These are phyloP conservation scores for Stenogyne calaminthoides DNA, from an alignment of 305 asterid genomes.

Conservation along the genomic window DNA sequence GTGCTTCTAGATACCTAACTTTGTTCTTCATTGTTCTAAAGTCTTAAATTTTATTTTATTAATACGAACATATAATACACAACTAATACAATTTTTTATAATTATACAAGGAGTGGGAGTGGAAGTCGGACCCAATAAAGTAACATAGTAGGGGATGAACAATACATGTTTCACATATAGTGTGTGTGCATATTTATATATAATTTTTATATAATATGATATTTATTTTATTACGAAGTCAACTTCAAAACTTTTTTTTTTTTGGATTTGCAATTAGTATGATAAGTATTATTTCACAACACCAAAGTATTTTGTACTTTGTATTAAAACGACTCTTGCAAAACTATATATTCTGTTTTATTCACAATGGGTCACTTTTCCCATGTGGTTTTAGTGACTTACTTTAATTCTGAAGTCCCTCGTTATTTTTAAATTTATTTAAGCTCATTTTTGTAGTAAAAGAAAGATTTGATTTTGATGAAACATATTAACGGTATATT, in stretches of 20 bases:
- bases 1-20: constrained; percentile 1
- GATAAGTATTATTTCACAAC: too few relatives aligned
- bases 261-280: too few relatives aligned
- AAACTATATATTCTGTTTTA: neutral
- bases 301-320: neutral
- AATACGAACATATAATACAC: neutral
- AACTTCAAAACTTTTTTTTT: neutral
- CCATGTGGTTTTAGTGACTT: too few relatives aligned
- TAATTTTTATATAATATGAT: neutral
- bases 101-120: neutral
- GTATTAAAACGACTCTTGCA: neutral
- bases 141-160: neutral
- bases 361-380: too few relatives aligned
- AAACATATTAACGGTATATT: too few relatives aligned
- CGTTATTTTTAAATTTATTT: too few relatives aligned
- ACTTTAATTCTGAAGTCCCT: too few relatives aligned
- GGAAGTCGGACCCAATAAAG: neutral
- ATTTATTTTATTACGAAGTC: neutral
- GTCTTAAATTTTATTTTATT: neutral
- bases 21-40: neutral
- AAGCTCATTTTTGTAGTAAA: too few relatives aligned
- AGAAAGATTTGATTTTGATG: too few relatives aligned
- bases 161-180: too few relatives aligned
- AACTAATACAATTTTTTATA: neutral
- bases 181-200: neutral